Conservation (phyloP, 257 asterid genomes). For the Perilla frutescens region DNA sequence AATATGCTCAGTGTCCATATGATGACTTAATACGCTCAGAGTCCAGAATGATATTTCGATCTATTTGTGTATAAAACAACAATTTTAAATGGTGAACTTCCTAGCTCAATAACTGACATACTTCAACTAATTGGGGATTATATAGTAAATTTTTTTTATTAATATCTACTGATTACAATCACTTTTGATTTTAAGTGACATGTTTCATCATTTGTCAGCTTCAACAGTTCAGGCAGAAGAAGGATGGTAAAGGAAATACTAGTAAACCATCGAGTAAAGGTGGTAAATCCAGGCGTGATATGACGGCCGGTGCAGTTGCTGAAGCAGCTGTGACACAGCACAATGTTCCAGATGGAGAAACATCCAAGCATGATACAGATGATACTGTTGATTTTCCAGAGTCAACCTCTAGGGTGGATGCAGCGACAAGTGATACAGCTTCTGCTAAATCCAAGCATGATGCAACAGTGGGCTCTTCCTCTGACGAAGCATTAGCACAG, state of each 20-base stretch:
- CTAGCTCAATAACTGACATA: not conserved
- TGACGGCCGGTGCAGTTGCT: conserved; percentile 38
- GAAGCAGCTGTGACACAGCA: conserved; percentile 43
- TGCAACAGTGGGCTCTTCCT: conserved; percentile 39
- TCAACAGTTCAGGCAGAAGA: conserved; percentile 94
- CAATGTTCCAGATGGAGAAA: conserved; percentile 51
- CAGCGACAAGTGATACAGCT: conserved; percentile 34
- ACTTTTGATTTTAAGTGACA: conserved; percentile 25
- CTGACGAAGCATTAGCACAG: conserved; percentile 37
- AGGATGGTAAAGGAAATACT: conserved; percentile 69
- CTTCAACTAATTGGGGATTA: not conserved
- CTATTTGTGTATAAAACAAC: not conserved
- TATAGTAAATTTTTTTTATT: not conserved
- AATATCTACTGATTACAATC: not conserved
- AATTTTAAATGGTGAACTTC: conserved; percentile 22
- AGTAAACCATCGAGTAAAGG: conserved; percentile 62
- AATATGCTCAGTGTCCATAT: not conserved
- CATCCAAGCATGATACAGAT: conserved; percentile 41
- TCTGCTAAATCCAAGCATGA: conserved; percentile 58
- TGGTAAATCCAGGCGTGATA: conserved; percentile 64
- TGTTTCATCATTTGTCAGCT: conserved; percentile 57
- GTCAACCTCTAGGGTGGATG: conserved; percentile 43
- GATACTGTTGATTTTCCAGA: conserved; percentile 46
- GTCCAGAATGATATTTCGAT: not conserved
- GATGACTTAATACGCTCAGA: not conserved